phyloP scores from a whole-genome alignment of 2,329 filamentous ascomycete species.

The Verticillium dahliae region DNA sequence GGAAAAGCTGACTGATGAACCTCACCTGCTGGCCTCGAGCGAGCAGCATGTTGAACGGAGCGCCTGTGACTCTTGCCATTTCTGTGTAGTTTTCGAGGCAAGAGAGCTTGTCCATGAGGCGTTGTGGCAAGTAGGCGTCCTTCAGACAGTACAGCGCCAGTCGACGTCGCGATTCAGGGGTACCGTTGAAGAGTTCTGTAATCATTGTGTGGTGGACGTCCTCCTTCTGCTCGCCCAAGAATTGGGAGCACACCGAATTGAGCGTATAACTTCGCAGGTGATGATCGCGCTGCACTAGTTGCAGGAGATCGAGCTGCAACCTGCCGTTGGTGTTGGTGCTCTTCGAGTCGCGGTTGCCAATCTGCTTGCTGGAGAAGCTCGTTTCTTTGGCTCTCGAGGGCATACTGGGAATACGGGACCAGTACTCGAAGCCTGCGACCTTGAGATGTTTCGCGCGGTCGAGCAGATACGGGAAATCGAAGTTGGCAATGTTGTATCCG shows the following conservation, averaged over 20 bases:
- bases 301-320: slow-evolving; percentile 88
- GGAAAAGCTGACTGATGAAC: slow-evolving; percentile 94
- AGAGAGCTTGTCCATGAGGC: slow-evolving; percentile 94
- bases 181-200: slow-evolving; percentile 94
- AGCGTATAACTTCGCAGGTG: slow-evolving; percentile 94
- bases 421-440: slow-evolving; percentile 73
- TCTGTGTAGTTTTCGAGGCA: slow-evolving; percentile 99
- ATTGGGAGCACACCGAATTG: slow-evolving; percentile 93
- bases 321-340: slow-evolving; percentile 91
- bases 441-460: slow-evolving; percentile 84
- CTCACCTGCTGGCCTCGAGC: slow-evolving; percentile 94
- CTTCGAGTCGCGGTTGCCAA: slow-evolving; percentile 94
- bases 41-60: slow-evolving; percentile 92
- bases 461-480: slow-evolving; percentile 94
- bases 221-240: slow-evolving; percentile 95
- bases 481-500: slow-evolving; percentile 97
- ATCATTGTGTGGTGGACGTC: slow-evolving; percentile 99
- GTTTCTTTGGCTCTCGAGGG: slow-evolving; percentile 68
- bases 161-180: slow-evolving; percentile 82
- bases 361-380: slow-evolving; percentile 95
- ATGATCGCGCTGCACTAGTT: slow-evolving; percentile 89
- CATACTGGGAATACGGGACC: slow-evolving; percentile 69
- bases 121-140: slow-evolving; percentile 90
- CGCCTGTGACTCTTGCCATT: slow-evolving; percentile 98
- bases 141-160: slow-evolving; percentile 95